Percentiles rank a stretch among this genome's conserved stretches.
Conservation (phyloP, 805 yeast species). For the Candida cerambycidarum region DNA sequence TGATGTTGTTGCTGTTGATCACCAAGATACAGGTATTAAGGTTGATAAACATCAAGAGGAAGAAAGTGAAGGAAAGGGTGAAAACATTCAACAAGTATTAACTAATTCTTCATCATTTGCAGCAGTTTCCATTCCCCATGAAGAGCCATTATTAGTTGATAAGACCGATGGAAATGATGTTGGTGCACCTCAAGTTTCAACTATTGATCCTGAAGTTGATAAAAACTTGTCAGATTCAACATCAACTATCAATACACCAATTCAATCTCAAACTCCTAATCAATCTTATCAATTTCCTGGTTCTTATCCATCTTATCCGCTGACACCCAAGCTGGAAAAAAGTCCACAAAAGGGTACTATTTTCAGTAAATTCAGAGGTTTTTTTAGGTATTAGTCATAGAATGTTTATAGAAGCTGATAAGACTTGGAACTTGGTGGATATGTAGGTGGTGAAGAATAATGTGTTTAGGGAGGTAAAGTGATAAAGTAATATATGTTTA, state of each 20-base stretch:
- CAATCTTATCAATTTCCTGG: constrained; percentile 16
- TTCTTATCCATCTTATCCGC: constrained; percentile 10
- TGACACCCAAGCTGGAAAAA: constrained; percentile 9
- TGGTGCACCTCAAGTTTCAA: background rate
- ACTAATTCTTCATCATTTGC: constrained; percentile 38
- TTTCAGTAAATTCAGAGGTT: constrained; percentile 31
- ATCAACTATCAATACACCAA: constrained; percentile 18
- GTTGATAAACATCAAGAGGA: background rate
- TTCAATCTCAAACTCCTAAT: constrained; percentile 14
- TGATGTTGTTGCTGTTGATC: background rate
- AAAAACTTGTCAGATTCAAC: constrained; percentile 13
- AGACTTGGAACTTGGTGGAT: too few species aligned
- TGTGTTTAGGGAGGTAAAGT: background rate
- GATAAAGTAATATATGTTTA: constrained; percentile 6
- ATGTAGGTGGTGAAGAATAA: background rate
- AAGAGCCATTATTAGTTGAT: constrained; percentile 4
- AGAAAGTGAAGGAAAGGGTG: background rate
- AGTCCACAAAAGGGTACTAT: constrained; percentile 6
- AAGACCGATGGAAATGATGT: constrained; percentile 2
- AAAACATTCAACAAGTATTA: constrained; percentile 20
- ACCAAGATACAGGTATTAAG: too few species aligned
- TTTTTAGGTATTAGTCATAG: constrained; percentile 25
- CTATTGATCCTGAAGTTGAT: background rate
- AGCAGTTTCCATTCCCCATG: constrained; percentile 28
- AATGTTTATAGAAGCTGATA: too few species aligned